These are phyloP conservation scores for Nemania diffusa DNA, from an alignment of 2,329 filamentous ascomycete genomes.

Conservation along the genomic window DNA sequence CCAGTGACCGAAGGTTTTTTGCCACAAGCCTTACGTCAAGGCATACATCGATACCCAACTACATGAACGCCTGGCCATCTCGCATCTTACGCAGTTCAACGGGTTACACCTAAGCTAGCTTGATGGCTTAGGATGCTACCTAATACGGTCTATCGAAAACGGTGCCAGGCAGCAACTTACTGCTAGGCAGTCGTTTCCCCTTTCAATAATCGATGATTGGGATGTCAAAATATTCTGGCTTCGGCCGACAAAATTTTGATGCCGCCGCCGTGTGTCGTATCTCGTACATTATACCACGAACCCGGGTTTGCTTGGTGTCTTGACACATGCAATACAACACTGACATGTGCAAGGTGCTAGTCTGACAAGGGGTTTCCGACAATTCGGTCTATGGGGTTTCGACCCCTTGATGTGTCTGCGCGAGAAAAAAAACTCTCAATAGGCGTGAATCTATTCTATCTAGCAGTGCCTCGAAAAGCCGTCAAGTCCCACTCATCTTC, in stretches of 20 bases:
- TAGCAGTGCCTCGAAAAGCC: conserved; percentile 4
- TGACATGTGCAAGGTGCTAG: background rate
- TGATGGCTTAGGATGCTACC: conserved; percentile 23
- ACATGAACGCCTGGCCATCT: background rate
- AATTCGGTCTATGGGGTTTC: background rate
- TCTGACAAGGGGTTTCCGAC: conserved; percentile 15
- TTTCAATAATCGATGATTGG: background rate
- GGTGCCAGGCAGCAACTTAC: conserved; percentile 22
- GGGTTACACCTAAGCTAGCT: background rate
- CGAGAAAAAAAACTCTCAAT: background rate
- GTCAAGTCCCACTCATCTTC: conserved; percentile 17
- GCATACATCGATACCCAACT: conserved; percentile 2
- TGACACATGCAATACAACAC: conserved; percentile 19
- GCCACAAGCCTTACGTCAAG: conserved; percentile 11
- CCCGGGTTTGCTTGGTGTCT: background rate
- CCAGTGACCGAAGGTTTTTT: background rate
- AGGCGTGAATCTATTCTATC: conserved; percentile 20
- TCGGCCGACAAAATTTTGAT: background rate
- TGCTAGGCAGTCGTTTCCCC: background rate
- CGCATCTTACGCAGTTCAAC: background rate
- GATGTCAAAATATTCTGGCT: background rate
- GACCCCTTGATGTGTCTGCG: background rate
- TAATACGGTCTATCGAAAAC: background rate
- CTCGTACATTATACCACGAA: conserved; percentile 12
- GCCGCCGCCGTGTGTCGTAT: conserved; percentile 5